Evolutionary conservation across 441 rosid species (phyloP), one percentile per base, ranked within the genome.

Genomic region (Populus tomentosa): DNA sequence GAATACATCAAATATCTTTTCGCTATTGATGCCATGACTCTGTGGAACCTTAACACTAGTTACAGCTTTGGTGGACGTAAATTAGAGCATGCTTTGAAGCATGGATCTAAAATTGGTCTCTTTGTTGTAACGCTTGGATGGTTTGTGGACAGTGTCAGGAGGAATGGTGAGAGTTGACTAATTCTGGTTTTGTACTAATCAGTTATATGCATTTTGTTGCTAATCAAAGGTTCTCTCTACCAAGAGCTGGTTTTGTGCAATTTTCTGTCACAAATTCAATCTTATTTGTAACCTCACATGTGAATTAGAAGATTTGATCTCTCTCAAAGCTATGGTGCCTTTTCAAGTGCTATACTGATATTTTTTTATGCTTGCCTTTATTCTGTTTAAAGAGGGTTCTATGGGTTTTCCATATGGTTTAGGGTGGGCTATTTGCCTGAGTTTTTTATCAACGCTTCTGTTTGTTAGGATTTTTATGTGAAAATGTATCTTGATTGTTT

Each of bases 111-210:
- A 87, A 89, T 84, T 62, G 97, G 95, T 77, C 94, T 96, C 68
- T 90, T 83, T 79, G 81, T 96, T 76, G 98, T 96, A 68, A 90
- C 95, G 6, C 87, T 96, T 59, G 97, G 93, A 71, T 96, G 99
- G 99, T 93, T 96, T 84, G 98, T 94, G 61, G 99, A 97, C 72
- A 92, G 99, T 64, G 99, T 94, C 79, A 85, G 80, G 88, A 88
- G 89, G 77, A 93, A 93, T 85, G 88, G 99, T 93, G 84, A 69
- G 86, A 75, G 2, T 79, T 18, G 16, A 66, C 68, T 67, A 1
- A 64, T 59, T 28, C 42, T 50, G 61, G 56, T 65, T 72, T 77
- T 67, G 4, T 68, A n/a, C 64, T 72, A 36, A 23, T 24, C 40
- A 24, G 30, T 63, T 42, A 42, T 42, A 11, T 42, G 18, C 53